Evolutionary conservation across 2,329 filamentous ascomycete genomes (phyloP).

Genomic region (Cordyceps cateniannulata): DNA sequence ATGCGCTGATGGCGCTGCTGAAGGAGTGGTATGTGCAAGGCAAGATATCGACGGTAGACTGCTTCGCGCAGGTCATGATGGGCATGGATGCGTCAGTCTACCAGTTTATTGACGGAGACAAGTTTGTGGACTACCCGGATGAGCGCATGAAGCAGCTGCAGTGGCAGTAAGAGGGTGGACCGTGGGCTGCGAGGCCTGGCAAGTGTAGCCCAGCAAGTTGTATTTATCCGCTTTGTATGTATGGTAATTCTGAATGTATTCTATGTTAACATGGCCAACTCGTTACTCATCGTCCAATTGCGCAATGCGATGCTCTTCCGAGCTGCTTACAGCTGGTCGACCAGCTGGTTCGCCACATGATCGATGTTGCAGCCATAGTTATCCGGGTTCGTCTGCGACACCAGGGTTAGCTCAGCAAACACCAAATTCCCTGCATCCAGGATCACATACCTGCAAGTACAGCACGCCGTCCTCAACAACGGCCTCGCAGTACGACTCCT

Average conservation of each 20-base stretch:
- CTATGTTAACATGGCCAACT: no score
- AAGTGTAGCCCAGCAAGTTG: no score
- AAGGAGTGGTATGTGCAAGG: not conserved
- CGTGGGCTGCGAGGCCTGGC: no score
- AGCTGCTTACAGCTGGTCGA: constrained; percentile 26
- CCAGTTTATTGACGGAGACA: not conserved
- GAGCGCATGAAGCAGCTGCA: constrained; percentile 2
- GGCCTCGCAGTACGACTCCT: constrained; percentile 37
- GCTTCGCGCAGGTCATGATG: constrained; percentile 2
- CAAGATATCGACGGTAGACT: not conserved
- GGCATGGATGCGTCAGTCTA: constrained; percentile 1
- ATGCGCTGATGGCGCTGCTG: not conserved
- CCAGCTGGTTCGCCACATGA: constrained; percentile 28
- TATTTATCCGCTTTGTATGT: no score
- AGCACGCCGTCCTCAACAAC: constrained; percentile 42
- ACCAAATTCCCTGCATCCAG: not conserved
- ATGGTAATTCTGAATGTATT: no score
- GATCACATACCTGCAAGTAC: constrained; percentile 40
- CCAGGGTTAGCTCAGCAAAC: not conserved
- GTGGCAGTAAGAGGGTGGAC: not conserved
- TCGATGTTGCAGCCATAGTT: constrained; percentile 32
- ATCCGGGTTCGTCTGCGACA: constrained; percentile 25
- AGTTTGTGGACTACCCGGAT: constrained; percentile 1
- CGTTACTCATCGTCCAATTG: no score
- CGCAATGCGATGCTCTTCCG: no score